A percentile compares a stretch with the other conserved stretches of the same genome.
Evolutionary conservation across 140 eudicot species (phyloP).

Genomic region (Bidens hawaiensis): DNA sequence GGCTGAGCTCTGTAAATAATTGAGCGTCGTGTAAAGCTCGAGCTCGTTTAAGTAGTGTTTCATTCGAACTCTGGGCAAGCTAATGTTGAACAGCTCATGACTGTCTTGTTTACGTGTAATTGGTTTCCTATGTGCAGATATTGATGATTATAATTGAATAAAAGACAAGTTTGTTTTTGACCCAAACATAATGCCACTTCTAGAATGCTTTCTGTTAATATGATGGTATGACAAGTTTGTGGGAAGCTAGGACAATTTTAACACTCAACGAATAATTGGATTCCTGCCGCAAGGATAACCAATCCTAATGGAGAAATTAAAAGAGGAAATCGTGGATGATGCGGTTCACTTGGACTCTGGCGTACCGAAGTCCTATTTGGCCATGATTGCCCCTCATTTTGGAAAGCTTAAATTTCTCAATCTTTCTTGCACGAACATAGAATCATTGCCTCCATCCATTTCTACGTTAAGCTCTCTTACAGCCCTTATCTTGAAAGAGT

Average conservation of each 20-base stretch:
- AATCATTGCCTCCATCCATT: constrained; percentile 26
- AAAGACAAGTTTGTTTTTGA: background rate
- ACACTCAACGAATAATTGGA: background rate
- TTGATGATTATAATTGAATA: background rate
- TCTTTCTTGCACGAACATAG: constrained; percentile 21
- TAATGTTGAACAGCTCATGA: no score
- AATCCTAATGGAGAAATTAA: background rate
- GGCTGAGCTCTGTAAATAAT: no score
- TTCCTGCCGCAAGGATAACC: background rate
- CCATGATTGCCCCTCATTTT: background rate
- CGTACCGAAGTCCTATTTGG: background rate
- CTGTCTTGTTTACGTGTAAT: no score
- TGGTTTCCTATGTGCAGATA: background rate
- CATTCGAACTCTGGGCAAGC: no score
- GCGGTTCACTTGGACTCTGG: background rate
- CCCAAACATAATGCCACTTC: no score
- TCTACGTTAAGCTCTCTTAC: constrained; percentile 12
- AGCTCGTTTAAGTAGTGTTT: no score
- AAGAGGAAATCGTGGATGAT: background rate
- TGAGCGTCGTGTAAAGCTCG: no score
- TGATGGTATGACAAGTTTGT: background rate
- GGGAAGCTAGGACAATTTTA: background rate
- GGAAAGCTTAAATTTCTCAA: constrained; percentile 19
- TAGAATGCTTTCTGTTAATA: background rate
- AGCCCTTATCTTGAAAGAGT: constrained; percentile 14